These are phyloP conservation scores for Evernia prunastri DNA, from an alignment of 495 filamentous ascomycete species.

Conservation along the genomic window DNA sequence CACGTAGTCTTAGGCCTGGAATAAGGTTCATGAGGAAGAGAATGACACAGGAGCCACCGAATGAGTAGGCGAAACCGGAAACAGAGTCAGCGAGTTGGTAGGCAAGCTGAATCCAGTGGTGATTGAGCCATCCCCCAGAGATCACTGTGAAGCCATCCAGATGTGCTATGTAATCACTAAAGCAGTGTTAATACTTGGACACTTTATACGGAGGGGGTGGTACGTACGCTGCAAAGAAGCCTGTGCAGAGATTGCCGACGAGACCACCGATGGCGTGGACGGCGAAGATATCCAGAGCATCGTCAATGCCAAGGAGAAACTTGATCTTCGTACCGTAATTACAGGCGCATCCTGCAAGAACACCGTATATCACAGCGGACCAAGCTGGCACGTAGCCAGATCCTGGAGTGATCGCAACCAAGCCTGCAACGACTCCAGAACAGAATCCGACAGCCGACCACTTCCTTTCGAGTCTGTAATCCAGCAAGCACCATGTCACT, in stretches of 20 bases:
- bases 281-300: constrained; percentile 90
- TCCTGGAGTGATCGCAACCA: constrained; percentile 90
- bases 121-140: constrained; percentile 84
- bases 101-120: constrained; percentile 80
- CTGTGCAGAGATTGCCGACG: constrained; percentile 84
- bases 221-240: constrained; percentile 80
- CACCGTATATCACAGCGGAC: constrained; percentile 85
- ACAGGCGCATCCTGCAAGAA: constrained; percentile 74
- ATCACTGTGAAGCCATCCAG: constrained; percentile 73
- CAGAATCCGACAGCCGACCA: constrained; percentile 98
- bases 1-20: constrained; percentile 74
- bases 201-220: neutral
- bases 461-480: constrained; percentile 89
- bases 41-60: constrained; percentile 77
- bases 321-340: constrained; percentile 98
- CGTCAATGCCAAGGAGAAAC: constrained; percentile 78
- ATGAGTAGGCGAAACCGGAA: constrained; percentile 78
- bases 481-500: constrained; percentile 91
- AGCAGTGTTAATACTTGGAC: constrained; percentile 19
- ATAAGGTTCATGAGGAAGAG: constrained; percentile 83
- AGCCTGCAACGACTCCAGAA: constrained; percentile 84
- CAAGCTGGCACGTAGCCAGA: constrained; percentile 88
- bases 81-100: constrained; percentile 87
- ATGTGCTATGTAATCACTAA: constrained; percentile 75
- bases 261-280: constrained; percentile 84